phyloP scores from a whole-genome alignment of 1,139 yeast genomes.

The Candida albicans region DNA sequence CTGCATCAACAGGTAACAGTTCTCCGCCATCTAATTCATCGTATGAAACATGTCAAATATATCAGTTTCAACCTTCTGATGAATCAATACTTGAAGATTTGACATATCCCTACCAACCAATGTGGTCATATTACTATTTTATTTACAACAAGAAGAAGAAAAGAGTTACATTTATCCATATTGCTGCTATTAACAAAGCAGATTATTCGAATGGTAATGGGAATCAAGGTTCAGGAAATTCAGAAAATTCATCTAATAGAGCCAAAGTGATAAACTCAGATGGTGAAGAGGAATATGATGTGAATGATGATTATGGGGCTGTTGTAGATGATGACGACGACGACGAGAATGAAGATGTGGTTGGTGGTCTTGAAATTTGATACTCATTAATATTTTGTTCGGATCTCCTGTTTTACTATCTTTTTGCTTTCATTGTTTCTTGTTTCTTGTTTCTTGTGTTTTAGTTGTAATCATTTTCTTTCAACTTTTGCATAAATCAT shows the following conservation, averaged over 20 bases:
- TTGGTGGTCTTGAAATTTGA: constrained; percentile 39
- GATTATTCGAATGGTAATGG: constrained; percentile 39
- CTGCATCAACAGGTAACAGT: constrained; percentile 11
- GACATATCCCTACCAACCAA: constrained; percentile 67
- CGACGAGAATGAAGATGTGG: constrained; percentile 31
- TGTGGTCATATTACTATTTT: constrained; percentile 94
- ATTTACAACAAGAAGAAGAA: constrained; percentile 87
- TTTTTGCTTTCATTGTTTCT: too few species aligned
- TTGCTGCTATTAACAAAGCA: constrained; percentile 44
- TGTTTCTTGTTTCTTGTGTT: too few species aligned
- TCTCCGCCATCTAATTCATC: constrained; percentile 15
- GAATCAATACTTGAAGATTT: constrained; percentile 70
- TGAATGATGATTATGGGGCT: constrained; percentile 21
- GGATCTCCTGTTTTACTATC: too few species aligned
- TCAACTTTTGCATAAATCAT: too few species aligned
- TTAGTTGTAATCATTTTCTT: too few species aligned
- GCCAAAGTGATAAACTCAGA: constrained; percentile 15
- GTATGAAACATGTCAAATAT: constrained; percentile 65
- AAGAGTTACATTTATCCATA: constrained; percentile 82
- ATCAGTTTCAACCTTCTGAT: constrained; percentile 77
- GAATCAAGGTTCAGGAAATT: constrained; percentile 7
- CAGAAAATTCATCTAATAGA: constrained; percentile 2
- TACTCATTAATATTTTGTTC: not conserved
- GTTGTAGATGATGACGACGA: constrained; percentile 27
- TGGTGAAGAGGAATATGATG: constrained; percentile 20